These are phyloP conservation scores for Lasiosphaeria miniovina DNA, from an alignment of 495 filamentous ascomycete species.

Conservation along the genomic window DNA sequence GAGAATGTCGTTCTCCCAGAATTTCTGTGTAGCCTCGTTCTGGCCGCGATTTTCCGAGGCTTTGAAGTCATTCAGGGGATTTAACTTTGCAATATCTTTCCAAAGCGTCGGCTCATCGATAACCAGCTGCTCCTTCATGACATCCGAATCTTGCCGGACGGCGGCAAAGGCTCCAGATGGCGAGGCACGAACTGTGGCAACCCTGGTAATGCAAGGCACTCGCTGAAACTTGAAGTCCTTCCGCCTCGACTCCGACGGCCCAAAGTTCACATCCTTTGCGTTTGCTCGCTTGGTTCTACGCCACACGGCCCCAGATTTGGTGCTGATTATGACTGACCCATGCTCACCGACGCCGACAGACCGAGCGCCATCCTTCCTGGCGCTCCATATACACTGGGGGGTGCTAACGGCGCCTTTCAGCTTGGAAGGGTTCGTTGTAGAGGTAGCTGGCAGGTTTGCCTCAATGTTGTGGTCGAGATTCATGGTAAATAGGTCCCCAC, in stretches of 20 bases:
- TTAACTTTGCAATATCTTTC: conserved; percentile 68
- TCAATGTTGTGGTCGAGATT: conserved; percentile 65
- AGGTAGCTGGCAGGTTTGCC: conserved; percentile 54
- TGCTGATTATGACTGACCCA: conserved; percentile 92
- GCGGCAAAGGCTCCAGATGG: conserved; percentile 86
- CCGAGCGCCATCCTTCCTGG: conserved; percentile 74
- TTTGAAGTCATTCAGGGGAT: conserved; percentile 55
- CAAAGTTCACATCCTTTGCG: conserved; percentile 64
- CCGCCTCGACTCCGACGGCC: conserved; percentile 51
- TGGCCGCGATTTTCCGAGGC: conserved; percentile 29
- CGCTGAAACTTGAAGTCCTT: conserved; percentile 92
- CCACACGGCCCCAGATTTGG: conserved; percentile 89
- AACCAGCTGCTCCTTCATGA: conserved; percentile 70
- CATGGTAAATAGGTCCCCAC: conserved; percentile 83
- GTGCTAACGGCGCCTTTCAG: conserved; percentile 71
- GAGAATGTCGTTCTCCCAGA: conserved; percentile 33
- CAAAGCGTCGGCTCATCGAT: conserved; percentile 64
- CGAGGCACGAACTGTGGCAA: conserved; percentile 79
- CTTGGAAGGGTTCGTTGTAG: conserved; percentile 86
- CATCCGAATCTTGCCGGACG: conserved; percentile 78
- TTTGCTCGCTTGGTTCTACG: conserved; percentile 75
- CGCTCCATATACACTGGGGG: conserved; percentile 82
- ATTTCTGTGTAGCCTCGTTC: conserved; percentile 33
- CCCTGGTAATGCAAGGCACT: conserved; percentile 79
- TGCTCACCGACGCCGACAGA: conserved; percentile 89